Base-by-base conservation (phyloP, 306 rosid genomes). In the Corylus avellana region DNA sequence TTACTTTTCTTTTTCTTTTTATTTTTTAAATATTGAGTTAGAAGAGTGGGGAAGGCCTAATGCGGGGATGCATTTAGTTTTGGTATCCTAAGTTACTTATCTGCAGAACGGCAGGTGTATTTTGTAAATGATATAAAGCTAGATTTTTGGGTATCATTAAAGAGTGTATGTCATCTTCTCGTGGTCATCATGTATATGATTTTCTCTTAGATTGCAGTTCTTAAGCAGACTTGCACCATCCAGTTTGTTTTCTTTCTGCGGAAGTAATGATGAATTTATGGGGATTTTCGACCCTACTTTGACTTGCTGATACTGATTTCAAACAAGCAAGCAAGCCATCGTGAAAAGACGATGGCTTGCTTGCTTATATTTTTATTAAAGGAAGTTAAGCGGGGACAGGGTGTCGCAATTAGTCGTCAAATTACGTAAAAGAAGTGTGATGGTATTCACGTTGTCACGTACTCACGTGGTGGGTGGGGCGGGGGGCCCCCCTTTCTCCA, bases 41-140 rank as follows among this genome's bases (percentile, higher is more conserved):
- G 79, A 79, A 70, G 82, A 78, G 59, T 81, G 53, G 77, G 56
- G 44, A 5, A 39, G 68, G 76, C 77, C 25, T 8, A 80, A 71
- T 44, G 69, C 72, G 55, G 2, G 71, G 49, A 67, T 39, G 71
- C 39, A 56, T 22, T 37, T 73, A 27, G 39, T 16, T 56, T 76
- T 72, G 85, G 58, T 54, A 7, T 61, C 68, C 71, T 54, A 69
- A 72, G 77, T 72, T 78, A 17, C 77, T 47, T 80, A 57, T 77
- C 81, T 75, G 81, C 80, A 71, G 77, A 77, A 61, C 37, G 76
- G 61, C 77, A 81, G 77, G 77, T 79, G 87, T 81, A 42, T 73
- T 49, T 75, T 86, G 90, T 81, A 87, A 72, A 87, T 87, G 85
- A 87, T 80, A 55, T 54, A 71, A 81, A 70, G 79, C 84, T 78